phyloP scores from a whole-genome alignment of 805 yeast species.

The Hanseniaspora taiwanica region DNA sequence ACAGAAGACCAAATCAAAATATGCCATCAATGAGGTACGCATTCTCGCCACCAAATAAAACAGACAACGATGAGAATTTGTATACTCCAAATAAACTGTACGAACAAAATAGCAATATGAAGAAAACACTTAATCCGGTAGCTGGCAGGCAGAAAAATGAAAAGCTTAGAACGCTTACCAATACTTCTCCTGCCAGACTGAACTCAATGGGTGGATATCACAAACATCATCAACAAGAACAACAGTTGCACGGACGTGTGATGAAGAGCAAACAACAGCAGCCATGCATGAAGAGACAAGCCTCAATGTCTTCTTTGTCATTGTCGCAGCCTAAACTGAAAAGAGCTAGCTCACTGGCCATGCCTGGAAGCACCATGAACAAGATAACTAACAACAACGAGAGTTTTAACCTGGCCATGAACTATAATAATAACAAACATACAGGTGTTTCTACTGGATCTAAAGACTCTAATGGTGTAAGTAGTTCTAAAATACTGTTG shows the following conservation, averaged over 20 bases:
- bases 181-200: background rate
- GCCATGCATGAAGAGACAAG: conserved; percentile 11
- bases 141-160: background rate
- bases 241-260: background rate
- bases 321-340: background rate
- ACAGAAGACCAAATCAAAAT: no score
- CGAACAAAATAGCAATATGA: background rate
- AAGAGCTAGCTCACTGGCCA: background rate
- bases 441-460: background rate
- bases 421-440: background rate
- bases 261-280: background rate
- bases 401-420: background rate
- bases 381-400: background rate
- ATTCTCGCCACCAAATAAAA: no score
- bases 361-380: background rate
- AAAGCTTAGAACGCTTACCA: background rate
- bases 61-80: conserved; percentile 2
- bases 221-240: background rate
- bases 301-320: conserved; percentile 7
- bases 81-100: conserved; percentile 9
- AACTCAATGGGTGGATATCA: background rate
- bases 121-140: no score
- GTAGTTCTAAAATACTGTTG: background rate
- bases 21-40: no score
- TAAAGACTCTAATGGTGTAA: background rate